A percentile compares a stretch with the other conserved stretches of the same genome.
phyloP scores from a whole-genome alignment of 352 stramenopile genomes.

The Globisporangium nagaii region DNA sequence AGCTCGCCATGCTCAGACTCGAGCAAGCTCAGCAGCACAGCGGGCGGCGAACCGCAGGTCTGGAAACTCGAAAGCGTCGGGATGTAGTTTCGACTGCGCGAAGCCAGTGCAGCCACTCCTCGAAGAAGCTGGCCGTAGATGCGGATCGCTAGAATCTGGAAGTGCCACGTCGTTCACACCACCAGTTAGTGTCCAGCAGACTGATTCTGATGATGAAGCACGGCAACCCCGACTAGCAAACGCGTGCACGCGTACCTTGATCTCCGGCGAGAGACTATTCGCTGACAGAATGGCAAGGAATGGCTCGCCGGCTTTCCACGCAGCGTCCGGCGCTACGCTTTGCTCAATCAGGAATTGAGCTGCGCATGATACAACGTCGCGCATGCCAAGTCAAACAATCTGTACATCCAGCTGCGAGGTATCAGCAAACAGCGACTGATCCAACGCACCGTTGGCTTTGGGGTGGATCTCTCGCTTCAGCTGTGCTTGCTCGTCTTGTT shows the following conservation, averaged over 20 bases:
- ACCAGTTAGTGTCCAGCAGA: not conserved
- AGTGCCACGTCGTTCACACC: too few species aligned
- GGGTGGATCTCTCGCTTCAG: slow-evolving; percentile 17
- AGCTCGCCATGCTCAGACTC: slow-evolving; percentile 18
- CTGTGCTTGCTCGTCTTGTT: not conserved
- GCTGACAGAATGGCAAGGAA: slow-evolving; percentile 14
- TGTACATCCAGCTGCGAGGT: too few species aligned
- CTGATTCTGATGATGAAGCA: not conserved
- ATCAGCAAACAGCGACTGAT: too few species aligned
- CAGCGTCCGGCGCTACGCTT: slow-evolving; percentile 13
- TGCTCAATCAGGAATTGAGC: slow-evolving; percentile 39
- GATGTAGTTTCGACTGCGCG: not conserved
- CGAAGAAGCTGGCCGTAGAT: slow-evolving; percentile 19
- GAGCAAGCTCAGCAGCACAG: slow-evolving; percentile 23
- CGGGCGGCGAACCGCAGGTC: slow-evolving; percentile 22
- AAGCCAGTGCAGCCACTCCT: slow-evolving; percentile 3
- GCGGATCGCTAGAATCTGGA: slow-evolving; percentile 17
- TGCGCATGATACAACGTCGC: slow-evolving; percentile 10
- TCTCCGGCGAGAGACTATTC: not conserved
- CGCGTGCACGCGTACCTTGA: slow-evolving; percentile 5
- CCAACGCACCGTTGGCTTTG: slow-evolving; percentile 31
- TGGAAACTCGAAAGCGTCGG: slow-evolving; percentile 21
- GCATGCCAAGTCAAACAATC: too few species aligned
- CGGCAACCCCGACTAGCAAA: too few species aligned
- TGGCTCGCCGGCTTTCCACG: slow-evolving; percentile 45